Percentiles rank a stretch among this genome's conserved stretches.
These are phyloP conservation scores for Pezicula neosporulosa DNA, from an alignment of 2,329 filamentous ascomycete species.

Conservation along the genomic window DNA sequence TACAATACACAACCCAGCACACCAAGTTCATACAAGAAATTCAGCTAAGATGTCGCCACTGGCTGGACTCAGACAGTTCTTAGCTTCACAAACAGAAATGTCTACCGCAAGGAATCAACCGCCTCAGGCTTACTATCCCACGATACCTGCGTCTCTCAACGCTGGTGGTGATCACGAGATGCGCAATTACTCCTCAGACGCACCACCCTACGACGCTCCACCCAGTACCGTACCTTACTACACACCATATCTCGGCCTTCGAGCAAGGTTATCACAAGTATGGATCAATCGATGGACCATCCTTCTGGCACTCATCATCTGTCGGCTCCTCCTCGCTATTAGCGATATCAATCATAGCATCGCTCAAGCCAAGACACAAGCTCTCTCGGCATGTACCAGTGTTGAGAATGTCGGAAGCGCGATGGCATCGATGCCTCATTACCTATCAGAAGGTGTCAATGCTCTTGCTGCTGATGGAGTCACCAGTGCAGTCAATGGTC, in stretches of 20 bases:
- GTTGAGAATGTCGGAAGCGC: constrained; percentile 91
- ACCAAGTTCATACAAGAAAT: constrained; percentile 8
- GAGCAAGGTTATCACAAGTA: constrained; percentile 85
- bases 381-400: constrained; percentile 82
- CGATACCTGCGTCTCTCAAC: constrained; percentile 32
- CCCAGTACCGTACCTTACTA: constrained; percentile 63
- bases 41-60: constrained; percentile 28
- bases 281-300: constrained; percentile 99
- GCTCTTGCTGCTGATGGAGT: constrained; percentile 76
- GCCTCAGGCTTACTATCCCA: constrained; percentile 22
- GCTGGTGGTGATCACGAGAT: constrained; percentile 24
- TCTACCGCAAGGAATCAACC: constrained; percentile 25
- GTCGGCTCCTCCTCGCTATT: constrained; percentile 75
- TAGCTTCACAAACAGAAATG: constrained; percentile 28
- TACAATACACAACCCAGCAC: constrained; percentile 2
- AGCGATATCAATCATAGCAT: constrained; percentile 71
- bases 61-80: constrained; percentile 24
- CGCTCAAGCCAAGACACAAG: constrained; percentile 71
- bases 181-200: constrained; percentile 17
- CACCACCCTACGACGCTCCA: constrained; percentile 5
- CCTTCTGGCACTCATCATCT: constrained; percentile 79
- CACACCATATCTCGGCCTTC: constrained; percentile 89
- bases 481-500: constrained; percentile 73
- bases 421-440: constrained; percentile 98
- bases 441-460: constrained; percentile 86